Evolutionary conservation across 257 asterid species (phyloP).

Genomic region (Leptodermis oblonga): DNA sequence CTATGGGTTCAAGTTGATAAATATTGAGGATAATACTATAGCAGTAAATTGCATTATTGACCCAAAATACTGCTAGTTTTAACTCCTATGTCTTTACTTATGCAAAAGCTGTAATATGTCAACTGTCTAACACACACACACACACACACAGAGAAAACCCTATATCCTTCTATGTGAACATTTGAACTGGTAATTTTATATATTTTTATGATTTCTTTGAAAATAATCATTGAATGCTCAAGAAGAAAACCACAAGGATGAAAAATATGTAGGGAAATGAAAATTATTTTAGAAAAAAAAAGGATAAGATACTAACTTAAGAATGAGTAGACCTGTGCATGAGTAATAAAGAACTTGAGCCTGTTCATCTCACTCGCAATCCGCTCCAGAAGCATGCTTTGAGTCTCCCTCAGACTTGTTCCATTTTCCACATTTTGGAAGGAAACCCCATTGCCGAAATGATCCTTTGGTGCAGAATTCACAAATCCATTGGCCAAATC

Average conservation of each 20-base stretch:
- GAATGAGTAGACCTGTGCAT: slow-evolving; percentile 64
- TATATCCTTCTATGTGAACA: too few species aligned
- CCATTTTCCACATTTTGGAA: slow-evolving; percentile 62
- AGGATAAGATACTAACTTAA: background rate
- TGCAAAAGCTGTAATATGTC: background rate
- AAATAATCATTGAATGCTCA: background rate
- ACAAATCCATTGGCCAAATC: slow-evolving; percentile 55
- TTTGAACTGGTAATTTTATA: background rate
- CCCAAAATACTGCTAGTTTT: background rate
- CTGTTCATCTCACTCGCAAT: slow-evolving; percentile 98
- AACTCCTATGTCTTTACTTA: background rate
- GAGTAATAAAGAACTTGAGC: slow-evolving; percentile 78
- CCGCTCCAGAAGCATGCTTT: slow-evolving; percentile 94
- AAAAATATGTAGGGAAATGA: background rate
- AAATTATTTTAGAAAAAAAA: too few species aligned
- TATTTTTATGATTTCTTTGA: background rate
- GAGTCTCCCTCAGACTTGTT: slow-evolving; percentile 78
- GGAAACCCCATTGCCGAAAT: slow-evolving; percentile 52
- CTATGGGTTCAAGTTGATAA: too few species aligned
- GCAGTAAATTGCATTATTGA: background rate
- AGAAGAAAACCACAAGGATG: background rate
- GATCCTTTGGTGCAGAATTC: slow-evolving; percentile 40
- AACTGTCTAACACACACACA: background rate
- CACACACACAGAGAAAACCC: too few species aligned
- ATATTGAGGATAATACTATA: background rate